These are phyloP conservation scores for Aspergillus novoparasiticus DNA, from an alignment of 2,329 filamentous ascomycete species.

Conservation along the genomic window DNA sequence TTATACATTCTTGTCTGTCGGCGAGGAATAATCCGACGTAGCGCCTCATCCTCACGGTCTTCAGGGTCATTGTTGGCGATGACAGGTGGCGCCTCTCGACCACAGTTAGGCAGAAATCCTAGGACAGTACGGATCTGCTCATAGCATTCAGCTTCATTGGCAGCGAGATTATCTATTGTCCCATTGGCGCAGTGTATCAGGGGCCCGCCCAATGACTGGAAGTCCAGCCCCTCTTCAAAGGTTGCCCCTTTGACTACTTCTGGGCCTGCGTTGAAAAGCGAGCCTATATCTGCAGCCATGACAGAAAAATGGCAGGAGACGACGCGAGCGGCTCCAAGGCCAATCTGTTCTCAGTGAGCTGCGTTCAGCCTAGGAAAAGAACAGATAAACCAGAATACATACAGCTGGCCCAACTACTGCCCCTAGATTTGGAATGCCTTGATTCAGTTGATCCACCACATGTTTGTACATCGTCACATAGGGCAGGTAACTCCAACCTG, in stretches of 20 bases:
- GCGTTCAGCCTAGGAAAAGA: not conserved
- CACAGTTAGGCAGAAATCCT: constrained; percentile 60
- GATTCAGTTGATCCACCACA: constrained; percentile 61
- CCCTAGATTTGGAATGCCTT: constrained; percentile 66
- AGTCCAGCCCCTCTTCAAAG: constrained; percentile 63
- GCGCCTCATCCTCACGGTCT: constrained; percentile 50
- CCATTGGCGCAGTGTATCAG: constrained; percentile 66
- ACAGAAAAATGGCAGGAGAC: constrained; percentile 66
- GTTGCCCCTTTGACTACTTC: constrained; percentile 65
- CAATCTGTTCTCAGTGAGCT: constrained; percentile 46
- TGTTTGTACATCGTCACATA: constrained; percentile 57
- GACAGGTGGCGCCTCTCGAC: constrained; percentile 57
- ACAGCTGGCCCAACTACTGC: constrained; percentile 64
- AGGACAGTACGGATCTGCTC: constrained; percentile 62
- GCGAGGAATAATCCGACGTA: constrained; percentile 61
- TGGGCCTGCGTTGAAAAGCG: constrained; percentile 65
- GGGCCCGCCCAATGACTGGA: constrained; percentile 63
- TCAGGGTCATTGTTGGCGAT: constrained; percentile 52
- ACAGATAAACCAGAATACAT: constrained; percentile 11
- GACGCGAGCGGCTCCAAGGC: constrained; percentile 63
- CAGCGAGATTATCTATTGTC: constrained; percentile 66
- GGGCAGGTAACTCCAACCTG: constrained; percentile 63
- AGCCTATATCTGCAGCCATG: constrained; percentile 65
- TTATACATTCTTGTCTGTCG: constrained; percentile 63
- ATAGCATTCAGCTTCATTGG: constrained; percentile 63